Base-by-base conservation (phyloP, 2,329 filamentous ascomycete species). In the Verruconis gallopava region DNA sequence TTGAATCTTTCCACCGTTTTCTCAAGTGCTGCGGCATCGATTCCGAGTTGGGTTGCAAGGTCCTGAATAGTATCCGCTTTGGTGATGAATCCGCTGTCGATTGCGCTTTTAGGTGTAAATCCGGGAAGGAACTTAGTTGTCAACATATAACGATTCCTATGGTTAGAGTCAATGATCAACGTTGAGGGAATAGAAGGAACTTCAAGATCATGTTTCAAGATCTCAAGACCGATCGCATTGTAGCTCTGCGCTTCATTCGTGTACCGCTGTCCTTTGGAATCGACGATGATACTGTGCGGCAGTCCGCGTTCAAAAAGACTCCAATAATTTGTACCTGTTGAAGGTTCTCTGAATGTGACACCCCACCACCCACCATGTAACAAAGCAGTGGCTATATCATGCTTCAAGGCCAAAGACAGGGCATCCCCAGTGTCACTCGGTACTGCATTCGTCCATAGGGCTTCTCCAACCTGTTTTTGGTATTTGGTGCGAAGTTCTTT, bases 341-440 rank as follows among this genome's bases (percentile, higher is more conserved):
- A 44, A 4, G 56, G 57, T 39, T 60, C 51, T 21, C 49, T 37
- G 14, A 60, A 48, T n/a, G 51, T 49, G 3, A 57, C 50, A 1
- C 53, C 55, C 58, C 59, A 62, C 55, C 60, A 61, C 5, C 56
- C 53, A 5, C 53, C 50, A 42, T 56, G 53, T 49, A 61, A 52
- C 3, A 59, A 49, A 2, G 58, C 52, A 11, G 52, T 56, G 5
- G 51, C 52, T 1, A 52, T 55, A 6, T 57, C 57, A 12, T 55
- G 39, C 20, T 51, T 46, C 37, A 57, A 49, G 4, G 49, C 59
- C 1, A 51, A 52, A 11, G 34, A 43, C 25, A 61, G 52, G 5
- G 50, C 53, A 32, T 53, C 57, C 35, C 50, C 58, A 15, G 41
- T 50, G 48, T 57, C 60, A 6, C 37, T 48, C 21, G 47, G 46